Evolutionary conservation across 192 early-diverging fungal genomes (phyloP).

Genomic region (Entomortierella chlamydospora): DNA sequence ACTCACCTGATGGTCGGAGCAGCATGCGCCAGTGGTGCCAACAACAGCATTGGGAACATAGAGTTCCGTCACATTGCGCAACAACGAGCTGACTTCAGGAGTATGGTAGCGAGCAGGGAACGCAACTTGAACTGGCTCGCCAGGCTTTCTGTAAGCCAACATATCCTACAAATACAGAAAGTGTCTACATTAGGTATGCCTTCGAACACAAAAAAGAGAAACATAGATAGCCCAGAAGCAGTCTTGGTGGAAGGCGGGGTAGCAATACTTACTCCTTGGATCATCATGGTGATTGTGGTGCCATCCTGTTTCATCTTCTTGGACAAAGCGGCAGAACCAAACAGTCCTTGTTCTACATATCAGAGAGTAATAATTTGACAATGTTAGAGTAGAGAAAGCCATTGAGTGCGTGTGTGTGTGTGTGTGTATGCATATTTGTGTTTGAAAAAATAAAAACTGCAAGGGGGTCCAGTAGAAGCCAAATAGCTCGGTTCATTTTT

Average conservation of each 20-base stretch:
- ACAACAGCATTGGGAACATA: slow-evolving; percentile 55
- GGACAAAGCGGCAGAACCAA: slow-evolving; percentile 56
- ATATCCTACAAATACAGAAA: slow-evolving; percentile 36
- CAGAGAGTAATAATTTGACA: background rate
- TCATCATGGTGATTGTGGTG: slow-evolving; percentile 53
- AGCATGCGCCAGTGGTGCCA: slow-evolving; percentile 55
- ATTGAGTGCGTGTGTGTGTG: too few relatives aligned
- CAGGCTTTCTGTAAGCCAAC: slow-evolving; percentile 57
- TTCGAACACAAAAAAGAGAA: background rate
- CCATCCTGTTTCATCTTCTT: slow-evolving; percentile 34
- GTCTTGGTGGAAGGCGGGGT: too few relatives aligned
- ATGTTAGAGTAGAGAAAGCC: background rate
- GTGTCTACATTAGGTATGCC: too few relatives aligned
- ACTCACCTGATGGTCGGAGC: slow-evolving; percentile 57
- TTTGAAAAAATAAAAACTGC: too few relatives aligned
- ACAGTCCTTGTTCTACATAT: slow-evolving; percentile 55
- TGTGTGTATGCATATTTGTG: too few relatives aligned
- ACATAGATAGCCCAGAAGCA: too few relatives aligned
- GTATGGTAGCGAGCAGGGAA: slow-evolving; percentile 57
- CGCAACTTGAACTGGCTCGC: slow-evolving; percentile 57
- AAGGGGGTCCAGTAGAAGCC: too few relatives aligned
- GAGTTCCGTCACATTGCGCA: slow-evolving; percentile 50
- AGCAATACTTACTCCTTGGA: slow-evolving; percentile 56
- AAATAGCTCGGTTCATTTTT: background rate
- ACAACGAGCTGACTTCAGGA: slow-evolving; percentile 43